A percentile compares a stretch with the other conserved stretches of the same genome.
phyloP scores from a whole-genome alignment of 805 yeast genomes.

The Clavispora asparagi region DNA sequence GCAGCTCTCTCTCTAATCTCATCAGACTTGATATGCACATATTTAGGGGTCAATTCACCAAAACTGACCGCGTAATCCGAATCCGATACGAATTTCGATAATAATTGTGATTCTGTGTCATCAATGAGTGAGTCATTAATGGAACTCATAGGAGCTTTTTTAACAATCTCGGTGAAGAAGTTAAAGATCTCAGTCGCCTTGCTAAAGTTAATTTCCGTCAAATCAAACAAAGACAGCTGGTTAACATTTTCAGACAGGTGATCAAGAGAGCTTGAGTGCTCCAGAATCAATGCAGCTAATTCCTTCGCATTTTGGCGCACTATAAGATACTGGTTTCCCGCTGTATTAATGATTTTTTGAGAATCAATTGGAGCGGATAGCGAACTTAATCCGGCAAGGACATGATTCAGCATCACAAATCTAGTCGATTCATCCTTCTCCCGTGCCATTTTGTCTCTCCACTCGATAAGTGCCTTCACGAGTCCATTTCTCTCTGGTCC shows the following conservation, averaged over 20 bases:
- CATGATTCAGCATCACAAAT: slow-evolving; percentile 78
- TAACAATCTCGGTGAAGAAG: neutral
- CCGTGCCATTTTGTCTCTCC: slow-evolving; percentile 83
- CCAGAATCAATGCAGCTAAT: slow-evolving; percentile 51
- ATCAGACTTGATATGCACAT: slow-evolving; percentile 25
- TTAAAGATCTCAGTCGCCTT: neutral
- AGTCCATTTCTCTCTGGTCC: slow-evolving; percentile 49
- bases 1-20: slow-evolving; percentile 33
- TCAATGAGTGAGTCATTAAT: neutral
- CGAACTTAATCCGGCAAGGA: slow-evolving; percentile 57
- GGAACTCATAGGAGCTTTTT: neutral
- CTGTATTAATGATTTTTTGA: neutral
- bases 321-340: slow-evolving; percentile 3
- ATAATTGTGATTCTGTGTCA: neutral
- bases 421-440: slow-evolving; percentile 77
- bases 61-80: neutral
- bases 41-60: neutral
- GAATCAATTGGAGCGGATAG: slow-evolving; percentile 39
- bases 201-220: neutral
- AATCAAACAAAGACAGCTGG: neutral
- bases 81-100: neutral
- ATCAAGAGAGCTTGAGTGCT: neutral
- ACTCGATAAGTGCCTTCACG: slow-evolving; percentile 58
- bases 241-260: neutral
- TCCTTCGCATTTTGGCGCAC: slow-evolving; percentile 55